Evolutionary conservation across 345 rosid genomes (phyloP).

Genomic region (Citrus medica): DNA sequence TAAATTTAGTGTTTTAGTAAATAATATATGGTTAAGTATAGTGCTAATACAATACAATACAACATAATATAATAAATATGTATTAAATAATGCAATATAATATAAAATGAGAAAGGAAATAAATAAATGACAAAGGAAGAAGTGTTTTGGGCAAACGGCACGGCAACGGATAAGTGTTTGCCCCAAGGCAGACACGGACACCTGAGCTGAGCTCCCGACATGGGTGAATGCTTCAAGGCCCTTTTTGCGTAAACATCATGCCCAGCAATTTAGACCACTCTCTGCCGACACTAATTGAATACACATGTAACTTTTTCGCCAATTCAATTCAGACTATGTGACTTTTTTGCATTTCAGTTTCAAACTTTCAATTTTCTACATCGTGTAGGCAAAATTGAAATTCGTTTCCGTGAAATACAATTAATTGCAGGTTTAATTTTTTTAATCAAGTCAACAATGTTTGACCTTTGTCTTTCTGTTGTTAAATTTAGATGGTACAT

Average conservation of each 20-base stretch:
- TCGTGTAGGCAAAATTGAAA: not conserved
- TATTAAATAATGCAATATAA: too few species aligned
- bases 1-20: too few species aligned
- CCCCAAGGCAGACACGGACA: not conserved
- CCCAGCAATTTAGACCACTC: not conserved
- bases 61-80: too few species aligned
- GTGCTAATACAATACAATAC: accelerated
- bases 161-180: not conserved
- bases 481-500: not conserved
- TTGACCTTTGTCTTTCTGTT: not conserved
- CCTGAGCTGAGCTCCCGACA: conserved; percentile 11
- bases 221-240: conserved; percentile 6
- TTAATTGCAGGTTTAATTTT: too few species aligned
- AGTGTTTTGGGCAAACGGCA: conserved; percentile 3
- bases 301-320: not conserved
- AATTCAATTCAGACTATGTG: not conserved
- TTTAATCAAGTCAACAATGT: conserved; percentile 9
- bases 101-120: too few species aligned
- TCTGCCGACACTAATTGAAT: conserved; percentile 17
- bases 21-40: too few species aligned
- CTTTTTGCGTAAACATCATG: not conserved
- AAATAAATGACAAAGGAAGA: not conserved
- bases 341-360: not conserved
- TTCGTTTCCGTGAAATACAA: too few species aligned
- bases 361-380: not conserved